These are phyloP conservation scores for Fraxinus baroniana DNA, from an alignment of 305 asterid species.

Conservation along the genomic window DNA sequence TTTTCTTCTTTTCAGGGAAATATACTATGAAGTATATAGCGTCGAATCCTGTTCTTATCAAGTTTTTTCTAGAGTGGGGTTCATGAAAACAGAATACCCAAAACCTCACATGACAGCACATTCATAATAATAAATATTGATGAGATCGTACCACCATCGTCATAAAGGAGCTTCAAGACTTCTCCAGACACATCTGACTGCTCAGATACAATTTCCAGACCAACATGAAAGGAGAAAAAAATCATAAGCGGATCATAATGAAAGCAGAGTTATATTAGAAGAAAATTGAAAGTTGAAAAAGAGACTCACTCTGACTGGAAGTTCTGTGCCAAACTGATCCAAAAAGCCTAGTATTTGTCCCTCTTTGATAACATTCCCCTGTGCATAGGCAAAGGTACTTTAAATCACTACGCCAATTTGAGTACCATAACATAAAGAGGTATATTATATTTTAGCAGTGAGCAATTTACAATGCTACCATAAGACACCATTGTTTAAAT, in stretches of 20 bases:
- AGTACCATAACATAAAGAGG: not conserved
- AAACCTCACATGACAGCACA: not conserved
- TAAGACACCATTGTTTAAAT: not conserved
- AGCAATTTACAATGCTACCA: not conserved
- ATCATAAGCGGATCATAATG: constrained; percentile 18
- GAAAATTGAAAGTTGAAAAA: constrained; percentile 5
- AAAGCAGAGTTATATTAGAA: constrained; percentile 14
- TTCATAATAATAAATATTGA: constrained; percentile 5
- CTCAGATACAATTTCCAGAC: constrained; percentile 23
- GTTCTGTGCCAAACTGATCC: constrained; percentile 62
- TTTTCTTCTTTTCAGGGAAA: not conserved
- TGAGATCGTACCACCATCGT: constrained; percentile 60
- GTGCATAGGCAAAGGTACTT: constrained; percentile 23
- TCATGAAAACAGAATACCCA: not conserved
- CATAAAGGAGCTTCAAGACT: constrained; percentile 62
- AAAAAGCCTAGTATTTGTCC: constrained; percentile 67
- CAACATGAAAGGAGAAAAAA: constrained; percentile 18
- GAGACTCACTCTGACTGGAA: constrained; percentile 67
- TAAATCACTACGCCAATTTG: constrained; percentile 2
- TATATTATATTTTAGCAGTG: not conserved
- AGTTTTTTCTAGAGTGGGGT: not conserved
- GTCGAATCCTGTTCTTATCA: not conserved
- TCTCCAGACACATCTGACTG: constrained; percentile 81
- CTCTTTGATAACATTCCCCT: constrained; percentile 83
- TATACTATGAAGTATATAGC: not conserved